phyloP scores from a whole-genome alignment of 177 flowering plant genomes.

The Vitis hybrid region DNA sequence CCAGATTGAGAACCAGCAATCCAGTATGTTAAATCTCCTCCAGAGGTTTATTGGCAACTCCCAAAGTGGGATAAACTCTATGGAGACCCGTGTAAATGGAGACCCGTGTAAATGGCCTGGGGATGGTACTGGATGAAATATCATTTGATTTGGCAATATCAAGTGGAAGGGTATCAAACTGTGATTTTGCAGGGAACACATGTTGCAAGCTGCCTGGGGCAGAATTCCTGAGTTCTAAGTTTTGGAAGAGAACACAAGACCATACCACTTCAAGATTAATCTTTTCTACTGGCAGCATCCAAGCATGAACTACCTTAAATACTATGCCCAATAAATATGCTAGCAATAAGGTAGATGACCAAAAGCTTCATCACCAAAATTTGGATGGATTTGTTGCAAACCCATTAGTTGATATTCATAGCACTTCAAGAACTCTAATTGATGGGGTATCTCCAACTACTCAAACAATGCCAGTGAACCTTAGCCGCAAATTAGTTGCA shows the following conservation, averaged over 20 bases:
- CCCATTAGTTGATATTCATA: conserved; percentile 4
- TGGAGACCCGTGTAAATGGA: conserved; percentile 48
- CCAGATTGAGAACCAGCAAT: conserved; percentile 55
- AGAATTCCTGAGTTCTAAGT: conserved; percentile 45
- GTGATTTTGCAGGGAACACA: conserved; percentile 21
- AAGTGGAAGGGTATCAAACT: conserved; percentile 30
- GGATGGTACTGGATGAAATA: conserved; percentile 58
- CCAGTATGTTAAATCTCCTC: conserved; percentile 39
- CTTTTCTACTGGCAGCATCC: conserved; percentile 22
- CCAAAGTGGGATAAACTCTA: conserved; percentile 41
- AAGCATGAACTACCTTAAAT: conserved; percentile 3
- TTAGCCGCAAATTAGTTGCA: not conserved
- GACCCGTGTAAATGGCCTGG: conserved; percentile 49
- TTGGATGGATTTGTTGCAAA: conserved; percentile 9
- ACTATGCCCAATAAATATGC: conserved; percentile 13
- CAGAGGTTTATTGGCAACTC: conserved; percentile 56
- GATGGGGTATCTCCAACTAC: conserved; percentile 1
- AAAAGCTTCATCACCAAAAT: conserved; percentile 13
- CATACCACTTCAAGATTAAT: conserved; percentile 20
- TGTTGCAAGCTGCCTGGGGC: conserved; percentile 54
- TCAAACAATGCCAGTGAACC: conserved; percentile 4
- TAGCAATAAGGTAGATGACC: conserved; percentile 1
- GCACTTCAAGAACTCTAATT: not conserved
- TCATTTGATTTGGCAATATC: conserved; percentile 41
- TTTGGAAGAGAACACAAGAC: conserved; percentile 39